phyloP scores from a whole-genome alignment of 2,329 filamentous ascomycete species.

The Coniochaeta ligniaria region DNA sequence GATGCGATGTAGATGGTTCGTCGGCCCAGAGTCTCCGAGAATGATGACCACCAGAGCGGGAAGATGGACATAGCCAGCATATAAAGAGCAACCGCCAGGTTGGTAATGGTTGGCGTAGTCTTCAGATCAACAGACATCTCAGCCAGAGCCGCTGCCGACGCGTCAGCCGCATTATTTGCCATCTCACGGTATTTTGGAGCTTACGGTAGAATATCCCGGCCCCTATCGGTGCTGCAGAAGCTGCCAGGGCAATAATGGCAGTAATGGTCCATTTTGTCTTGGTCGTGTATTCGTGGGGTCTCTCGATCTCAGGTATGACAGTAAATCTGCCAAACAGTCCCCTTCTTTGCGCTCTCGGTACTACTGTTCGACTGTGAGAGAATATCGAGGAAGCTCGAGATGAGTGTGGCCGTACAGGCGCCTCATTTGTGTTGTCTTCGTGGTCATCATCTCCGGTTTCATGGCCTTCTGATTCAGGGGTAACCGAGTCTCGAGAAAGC shows the following conservation, averaged over 20 bases:
- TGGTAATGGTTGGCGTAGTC: conserved; percentile 58
- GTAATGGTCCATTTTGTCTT: conserved; percentile 83
- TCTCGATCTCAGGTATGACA: conserved; percentile 70
- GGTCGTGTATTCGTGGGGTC: conserved; percentile 65
- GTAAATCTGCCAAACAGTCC: conserved; percentile 67
- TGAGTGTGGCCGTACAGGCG: background rate
- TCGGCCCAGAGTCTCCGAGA: conserved; percentile 66
- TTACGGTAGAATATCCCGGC: conserved; percentile 77
- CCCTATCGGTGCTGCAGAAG: conserved; percentile 72
- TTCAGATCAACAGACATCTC: conserved; percentile 56
- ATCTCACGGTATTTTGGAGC: conserved; percentile 21
- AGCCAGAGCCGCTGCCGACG: conserved; percentile 55
- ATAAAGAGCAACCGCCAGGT: conserved; percentile 70
- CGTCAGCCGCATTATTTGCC: background rate
- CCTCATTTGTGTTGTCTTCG: background rate
- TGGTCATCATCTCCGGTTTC: background rate
- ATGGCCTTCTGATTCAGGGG: background rate
- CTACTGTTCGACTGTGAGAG: conserved; percentile 27
- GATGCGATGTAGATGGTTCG: conserved; percentile 73
- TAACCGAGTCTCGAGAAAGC: background rate
- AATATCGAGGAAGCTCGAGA: conserved; percentile 28
- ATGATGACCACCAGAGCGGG: conserved; percentile 80
- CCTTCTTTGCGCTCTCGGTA: conserved; percentile 47
- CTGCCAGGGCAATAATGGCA: conserved; percentile 67
- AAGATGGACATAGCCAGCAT: conserved; percentile 81